phyloP scores from a whole-genome alignment of 225 moss, liverwort and hornwort species.

The Pseudisothecium myosuroides region DNA sequence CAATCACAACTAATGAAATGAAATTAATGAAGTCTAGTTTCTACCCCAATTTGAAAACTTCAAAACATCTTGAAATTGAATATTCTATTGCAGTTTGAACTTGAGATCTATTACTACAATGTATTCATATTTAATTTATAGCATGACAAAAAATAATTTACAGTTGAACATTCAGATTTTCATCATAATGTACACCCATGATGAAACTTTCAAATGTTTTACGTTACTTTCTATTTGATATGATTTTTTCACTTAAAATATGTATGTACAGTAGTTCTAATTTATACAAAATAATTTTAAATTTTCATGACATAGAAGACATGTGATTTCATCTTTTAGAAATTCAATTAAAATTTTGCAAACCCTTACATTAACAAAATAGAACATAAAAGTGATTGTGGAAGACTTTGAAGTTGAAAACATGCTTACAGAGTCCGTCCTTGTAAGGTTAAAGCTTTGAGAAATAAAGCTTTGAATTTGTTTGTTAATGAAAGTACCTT shows the following conservation, averaged over 20 bases:
- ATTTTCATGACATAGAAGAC: not conserved
- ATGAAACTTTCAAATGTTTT: not conserved
- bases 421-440: accelerated
- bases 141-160: not conserved
- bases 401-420: not conserved
- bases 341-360: not conserved
- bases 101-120: accelerated
- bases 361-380: not conserved
- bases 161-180: not conserved
- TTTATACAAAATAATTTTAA: accelerated
- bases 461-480: not conserved
- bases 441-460: too few relatives aligned
- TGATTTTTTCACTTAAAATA: not conserved
- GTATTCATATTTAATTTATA: not conserved
- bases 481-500: accelerated
- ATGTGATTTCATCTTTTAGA: not conserved
- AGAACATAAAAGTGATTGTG: not conserved
- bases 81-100: not conserved
- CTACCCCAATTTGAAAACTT: not conserved
- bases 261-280: too few relatives aligned
- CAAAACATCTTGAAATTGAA: accelerated
- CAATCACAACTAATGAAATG: not conserved
- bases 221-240: not conserved
- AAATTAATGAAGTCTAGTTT: too few relatives aligned
- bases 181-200: accelerated